A percentile compares a stretch with the other conserved stretches of the same genome.
These are phyloP conservation scores for Colletotrichum salicis DNA, from an alignment of 2,329 filamentous ascomycete species.

Conservation along the genomic window DNA sequence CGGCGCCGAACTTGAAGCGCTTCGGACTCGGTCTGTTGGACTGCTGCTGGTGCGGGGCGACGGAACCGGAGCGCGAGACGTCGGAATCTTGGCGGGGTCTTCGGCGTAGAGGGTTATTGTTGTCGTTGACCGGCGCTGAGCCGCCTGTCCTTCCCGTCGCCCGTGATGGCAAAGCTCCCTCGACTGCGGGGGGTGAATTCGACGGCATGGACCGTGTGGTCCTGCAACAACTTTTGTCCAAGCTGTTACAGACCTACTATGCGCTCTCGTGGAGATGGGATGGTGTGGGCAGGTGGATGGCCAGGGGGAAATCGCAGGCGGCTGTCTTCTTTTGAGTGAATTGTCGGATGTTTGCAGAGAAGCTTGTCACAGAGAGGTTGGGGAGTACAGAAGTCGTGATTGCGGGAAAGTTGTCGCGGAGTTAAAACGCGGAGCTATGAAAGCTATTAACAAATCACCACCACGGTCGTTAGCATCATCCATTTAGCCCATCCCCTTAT, in stretches of 20 bases:
- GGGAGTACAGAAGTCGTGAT: not conserved
- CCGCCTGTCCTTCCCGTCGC: slow-evolving; percentile 34
- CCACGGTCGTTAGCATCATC: slow-evolving; percentile 32
- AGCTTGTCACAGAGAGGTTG: slow-evolving; percentile 6
- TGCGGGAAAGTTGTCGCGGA: slow-evolving; percentile 29
- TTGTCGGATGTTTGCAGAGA: slow-evolving; percentile 11
- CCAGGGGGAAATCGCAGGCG: not conserved
- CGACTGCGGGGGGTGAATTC: slow-evolving; percentile 35
- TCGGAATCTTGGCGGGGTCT: slow-evolving; percentile 50
- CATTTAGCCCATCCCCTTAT: slow-evolving; percentile 32
- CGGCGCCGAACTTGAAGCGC: slow-evolving; percentile 33
- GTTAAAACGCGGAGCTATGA: slow-evolving; percentile 34
- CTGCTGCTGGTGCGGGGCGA: slow-evolving; percentile 35
- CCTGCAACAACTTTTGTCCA: slow-evolving; percentile 36
- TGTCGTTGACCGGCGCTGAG: slow-evolving; percentile 36
- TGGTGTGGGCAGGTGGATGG: not conserved
- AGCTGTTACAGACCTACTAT: slow-evolving; percentile 33
- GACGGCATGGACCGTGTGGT: slow-evolving; percentile 37
- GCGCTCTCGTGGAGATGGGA: slow-evolving; percentile 11
- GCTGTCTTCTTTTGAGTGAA: not conserved
- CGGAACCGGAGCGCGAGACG: slow-evolving; percentile 42
- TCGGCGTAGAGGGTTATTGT: slow-evolving; percentile 49
- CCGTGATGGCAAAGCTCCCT: slow-evolving; percentile 37
- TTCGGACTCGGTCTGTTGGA: slow-evolving; percentile 34
- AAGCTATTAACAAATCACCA: slow-evolving; percentile 28